These are phyloP conservation scores for Strombidium stylifer DNA, from an alignment of 73 alveolate genomes.

Conservation along the genomic window DNA sequence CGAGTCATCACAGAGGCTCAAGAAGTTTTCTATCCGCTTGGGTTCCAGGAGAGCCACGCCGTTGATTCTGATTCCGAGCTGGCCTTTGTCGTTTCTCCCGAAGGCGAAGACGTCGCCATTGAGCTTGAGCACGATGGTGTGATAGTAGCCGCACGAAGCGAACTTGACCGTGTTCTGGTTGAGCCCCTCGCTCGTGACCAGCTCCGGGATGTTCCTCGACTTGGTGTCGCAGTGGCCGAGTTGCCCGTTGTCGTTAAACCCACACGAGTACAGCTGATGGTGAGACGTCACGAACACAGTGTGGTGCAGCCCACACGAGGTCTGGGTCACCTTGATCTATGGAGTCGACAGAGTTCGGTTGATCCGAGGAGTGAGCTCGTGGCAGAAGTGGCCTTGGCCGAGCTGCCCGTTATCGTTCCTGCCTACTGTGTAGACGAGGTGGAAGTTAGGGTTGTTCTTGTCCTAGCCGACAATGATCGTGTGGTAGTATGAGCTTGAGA, in stretches of 20 bases:
- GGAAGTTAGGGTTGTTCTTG: slow-evolving; percentile 8
- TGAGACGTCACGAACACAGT: slow-evolving; percentile 49
- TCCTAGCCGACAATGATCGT: slow-evolving; percentile 34
- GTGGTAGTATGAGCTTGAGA: slow-evolving; percentile 63
- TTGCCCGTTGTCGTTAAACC: slow-evolving; percentile 65
- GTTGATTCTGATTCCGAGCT: slow-evolving; percentile 44
- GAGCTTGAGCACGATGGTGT: slow-evolving; percentile 29
- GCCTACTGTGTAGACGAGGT: slow-evolving; percentile 55
- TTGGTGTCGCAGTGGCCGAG: slow-evolving; percentile 50
- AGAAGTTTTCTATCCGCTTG: slow-evolving; percentile 26
- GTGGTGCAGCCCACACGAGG: slow-evolving; percentile 70
- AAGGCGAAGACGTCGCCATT: slow-evolving; percentile 60
- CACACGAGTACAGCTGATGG: slow-evolving; percentile 53
- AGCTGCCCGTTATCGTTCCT: slow-evolving; percentile 62
- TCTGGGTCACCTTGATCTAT: slow-evolving; percentile 22
- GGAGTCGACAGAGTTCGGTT: slow-evolving; percentile 25
- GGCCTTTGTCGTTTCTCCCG: slow-evolving; percentile 66
- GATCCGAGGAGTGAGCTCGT: slow-evolving; percentile 41
- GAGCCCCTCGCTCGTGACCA: slow-evolving; percentile 25
- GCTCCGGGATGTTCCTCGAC: slow-evolving; percentile 25
- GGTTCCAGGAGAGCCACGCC: slow-evolving; percentile 31
- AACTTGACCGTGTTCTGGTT: slow-evolving; percentile 10
- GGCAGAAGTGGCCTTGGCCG: slow-evolving; percentile 57
- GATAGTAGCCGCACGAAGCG: slow-evolving; percentile 68
- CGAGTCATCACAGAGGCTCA: neutral